Conservation (phyloP, 2,329 filamentous ascomycete species). For the Cladophialophora immunda region DNA sequence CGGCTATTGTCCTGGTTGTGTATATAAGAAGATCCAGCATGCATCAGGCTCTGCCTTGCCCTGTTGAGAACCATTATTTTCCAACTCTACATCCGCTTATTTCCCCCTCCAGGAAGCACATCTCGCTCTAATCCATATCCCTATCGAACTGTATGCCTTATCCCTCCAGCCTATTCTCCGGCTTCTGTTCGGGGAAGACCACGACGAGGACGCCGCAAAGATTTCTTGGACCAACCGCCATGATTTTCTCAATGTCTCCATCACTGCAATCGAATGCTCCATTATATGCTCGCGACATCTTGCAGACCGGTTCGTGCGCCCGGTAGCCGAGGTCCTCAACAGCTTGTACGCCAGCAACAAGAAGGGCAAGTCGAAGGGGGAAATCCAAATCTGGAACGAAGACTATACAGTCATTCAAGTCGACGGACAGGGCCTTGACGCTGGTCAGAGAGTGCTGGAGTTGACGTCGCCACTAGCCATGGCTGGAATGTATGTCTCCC, state of each 20-base stretch:
- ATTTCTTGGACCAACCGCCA: slow-evolving; percentile 63
- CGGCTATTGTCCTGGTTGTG: neutral
- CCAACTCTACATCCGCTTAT: neutral
- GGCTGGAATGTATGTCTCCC: slow-evolving; percentile 75
- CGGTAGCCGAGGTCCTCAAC: slow-evolving; percentile 71
- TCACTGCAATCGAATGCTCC: slow-evolving; percentile 92
- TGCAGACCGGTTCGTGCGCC: slow-evolving; percentile 77
- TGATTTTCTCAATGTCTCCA: slow-evolving; percentile 89
- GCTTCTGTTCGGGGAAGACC: slow-evolving; percentile 74
- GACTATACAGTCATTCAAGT: slow-evolving; percentile 90
- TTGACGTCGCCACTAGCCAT: slow-evolving; percentile 89
- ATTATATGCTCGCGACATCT: slow-evolving; percentile 84
- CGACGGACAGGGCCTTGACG: slow-evolving; percentile 87
- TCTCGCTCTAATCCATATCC: slow-evolving; percentile 89
- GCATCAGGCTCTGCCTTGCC: neutral
- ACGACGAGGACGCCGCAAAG: slow-evolving; percentile 47
- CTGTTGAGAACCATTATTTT: neutral
- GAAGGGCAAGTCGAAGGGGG: slow-evolving; percentile 53
- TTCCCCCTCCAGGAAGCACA: slow-evolving; percentile 74
- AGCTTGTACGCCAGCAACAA: slow-evolving; percentile 37
- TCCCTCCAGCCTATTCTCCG: slow-evolving; percentile 89
- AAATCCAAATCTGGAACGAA: slow-evolving; percentile 79
- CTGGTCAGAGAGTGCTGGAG: slow-evolving; percentile 89
- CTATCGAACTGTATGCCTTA: slow-evolving; percentile 75
- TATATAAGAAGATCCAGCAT: neutral